Evolutionary conservation across 2,329 filamentous ascomycete species (phyloP).

Genomic region (Nigrograna mackinnonii): DNA sequence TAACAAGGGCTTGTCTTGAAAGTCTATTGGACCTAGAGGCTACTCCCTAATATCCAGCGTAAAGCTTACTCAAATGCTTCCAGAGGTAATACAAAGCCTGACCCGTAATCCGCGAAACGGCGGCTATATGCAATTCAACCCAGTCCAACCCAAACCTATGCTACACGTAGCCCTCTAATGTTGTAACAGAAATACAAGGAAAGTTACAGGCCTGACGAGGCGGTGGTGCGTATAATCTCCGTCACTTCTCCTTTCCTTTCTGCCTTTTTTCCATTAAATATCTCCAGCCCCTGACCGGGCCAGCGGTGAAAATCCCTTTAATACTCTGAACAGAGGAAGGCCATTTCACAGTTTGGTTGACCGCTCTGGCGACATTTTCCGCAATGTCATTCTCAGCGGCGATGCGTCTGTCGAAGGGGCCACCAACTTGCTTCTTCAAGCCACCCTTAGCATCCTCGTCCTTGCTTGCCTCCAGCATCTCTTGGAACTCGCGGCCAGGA

Average conservation of each 20-base stretch:
- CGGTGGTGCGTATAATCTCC: constrained; percentile 8
- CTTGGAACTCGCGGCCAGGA: constrained; percentile 78
- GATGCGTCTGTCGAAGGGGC: constrained; percentile 84
- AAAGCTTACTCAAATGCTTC: too few species aligned
- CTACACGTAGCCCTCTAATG: constrained; percentile 2
- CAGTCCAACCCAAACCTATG: constrained; percentile 9
- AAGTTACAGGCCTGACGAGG: constrained; percentile 5
- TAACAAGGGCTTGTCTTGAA: too few species aligned
- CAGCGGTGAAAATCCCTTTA: constrained; percentile 82
- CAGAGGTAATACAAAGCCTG: too few species aligned
- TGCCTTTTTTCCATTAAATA: constrained; percentile 80
- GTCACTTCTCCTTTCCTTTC: constrained; percentile 42
- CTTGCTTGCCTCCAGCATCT: constrained; percentile 77
- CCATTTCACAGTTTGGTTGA: constrained; percentile 89
- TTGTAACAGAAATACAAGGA: constrained; percentile 10
- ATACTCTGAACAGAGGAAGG: constrained; percentile 85
- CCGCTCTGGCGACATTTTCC: constrained; percentile 72
- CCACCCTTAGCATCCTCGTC: constrained; percentile 66
- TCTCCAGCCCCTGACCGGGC: constrained; percentile 67
- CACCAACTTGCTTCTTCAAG: constrained; percentile 75
- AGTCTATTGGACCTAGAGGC: too few species aligned
- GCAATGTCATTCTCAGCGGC: constrained; percentile 73
- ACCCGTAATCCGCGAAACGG: constrained; percentile 18
- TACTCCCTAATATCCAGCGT: too few species aligned
- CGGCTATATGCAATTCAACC: constrained; percentile 19